Percentiles rank a stretch among this genome's conserved stretches.
These are phyloP conservation scores for Scopulariopsis brevicaulis DNA, from an alignment of 2,329 filamentous ascomycete species.

Conservation along the genomic window DNA sequence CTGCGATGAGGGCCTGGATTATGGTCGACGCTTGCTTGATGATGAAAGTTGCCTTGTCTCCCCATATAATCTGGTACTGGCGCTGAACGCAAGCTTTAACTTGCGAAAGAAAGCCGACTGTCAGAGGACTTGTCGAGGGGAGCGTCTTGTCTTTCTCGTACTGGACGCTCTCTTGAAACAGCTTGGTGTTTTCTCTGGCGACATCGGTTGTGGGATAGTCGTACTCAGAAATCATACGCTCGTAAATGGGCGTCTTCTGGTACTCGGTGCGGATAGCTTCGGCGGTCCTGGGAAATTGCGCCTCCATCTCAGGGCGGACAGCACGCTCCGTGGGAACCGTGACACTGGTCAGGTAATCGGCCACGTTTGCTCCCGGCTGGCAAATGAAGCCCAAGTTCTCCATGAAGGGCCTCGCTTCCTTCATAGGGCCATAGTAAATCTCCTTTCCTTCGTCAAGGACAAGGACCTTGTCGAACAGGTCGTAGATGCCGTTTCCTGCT, in stretches of 20 bases:
- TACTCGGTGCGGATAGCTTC: conserved; percentile 34
- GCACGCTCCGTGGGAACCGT: conserved; percentile 58
- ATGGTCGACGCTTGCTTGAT: conserved; percentile 50
- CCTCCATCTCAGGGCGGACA: conserved; percentile 31
- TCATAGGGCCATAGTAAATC: conserved; percentile 51
- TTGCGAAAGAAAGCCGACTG: conserved; percentile 40
- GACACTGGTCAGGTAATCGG: conserved; percentile 55
- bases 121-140: conserved; percentile 41
- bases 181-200: conserved; percentile 34
- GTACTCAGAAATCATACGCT: conserved; percentile 42
- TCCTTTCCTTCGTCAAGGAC: conserved; percentile 56
- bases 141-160: conserved; percentile 42
- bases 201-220: conserved; percentile 38
- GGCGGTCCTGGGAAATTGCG: conserved; percentile 31
- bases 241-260: conserved; percentile 35
- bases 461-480: conserved; percentile 60
- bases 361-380: conserved; percentile 48
- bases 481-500: conserved; percentile 58
- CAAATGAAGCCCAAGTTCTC: conserved; percentile 53
- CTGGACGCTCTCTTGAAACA: conserved; percentile 40
- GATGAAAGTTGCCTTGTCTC: conserved; percentile 51
- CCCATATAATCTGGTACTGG: conserved; percentile 55
- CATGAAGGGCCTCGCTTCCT: conserved; percentile 52
- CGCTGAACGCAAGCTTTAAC: conserved; percentile 43
- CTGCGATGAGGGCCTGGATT: conserved; percentile 48